These are phyloP conservation scores for Metschnikowia cerradonensis DNA, from an alignment of 805 yeast species.

Conservation along the genomic window DNA sequence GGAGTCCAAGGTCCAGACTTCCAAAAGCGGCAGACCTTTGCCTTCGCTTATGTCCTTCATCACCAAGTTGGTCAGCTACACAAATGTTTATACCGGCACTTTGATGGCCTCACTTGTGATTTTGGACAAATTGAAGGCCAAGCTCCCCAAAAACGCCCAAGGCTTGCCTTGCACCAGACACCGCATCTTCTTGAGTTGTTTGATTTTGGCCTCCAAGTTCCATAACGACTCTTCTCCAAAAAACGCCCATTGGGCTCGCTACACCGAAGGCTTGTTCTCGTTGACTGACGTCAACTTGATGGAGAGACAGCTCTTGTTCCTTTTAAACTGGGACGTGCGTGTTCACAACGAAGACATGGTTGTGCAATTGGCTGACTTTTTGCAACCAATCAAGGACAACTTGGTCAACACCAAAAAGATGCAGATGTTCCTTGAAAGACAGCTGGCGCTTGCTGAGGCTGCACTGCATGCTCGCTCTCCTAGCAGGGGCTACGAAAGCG, in stretches of 20 bases:
- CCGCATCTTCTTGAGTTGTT: constrained; percentile 69
- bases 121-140: constrained; percentile 55
- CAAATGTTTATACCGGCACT: constrained; percentile 79
- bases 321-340: constrained; percentile 67
- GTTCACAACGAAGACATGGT: constrained; percentile 44
- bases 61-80: constrained; percentile 64
- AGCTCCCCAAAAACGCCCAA: constrained; percentile 65
- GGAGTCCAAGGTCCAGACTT: constrained; percentile 26
- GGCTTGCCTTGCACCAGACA: constrained; percentile 80
- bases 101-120: constrained; percentile 69
- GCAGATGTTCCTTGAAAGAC: constrained; percentile 28
- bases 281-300: constrained; percentile 69
- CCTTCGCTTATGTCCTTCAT: constrained; percentile 76
- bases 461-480: neutral
- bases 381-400: constrained; percentile 48
- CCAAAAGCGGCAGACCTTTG: constrained; percentile 36
- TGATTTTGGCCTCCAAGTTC: constrained; percentile 67
- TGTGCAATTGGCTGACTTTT: constrained; percentile 39
- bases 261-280: constrained; percentile 69
- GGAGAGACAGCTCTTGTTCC: constrained; percentile 71
- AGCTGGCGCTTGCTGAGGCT: constrained; percentile 19
- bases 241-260: constrained; percentile 74
- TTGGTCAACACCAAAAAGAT: constrained; percentile 32
- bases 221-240: constrained; percentile 78
- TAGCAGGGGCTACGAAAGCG: neutral